Base-by-base conservation (phyloP, 2,329 filamentous ascomycete genomes). In the Trichoderma semiorbis region DNA sequence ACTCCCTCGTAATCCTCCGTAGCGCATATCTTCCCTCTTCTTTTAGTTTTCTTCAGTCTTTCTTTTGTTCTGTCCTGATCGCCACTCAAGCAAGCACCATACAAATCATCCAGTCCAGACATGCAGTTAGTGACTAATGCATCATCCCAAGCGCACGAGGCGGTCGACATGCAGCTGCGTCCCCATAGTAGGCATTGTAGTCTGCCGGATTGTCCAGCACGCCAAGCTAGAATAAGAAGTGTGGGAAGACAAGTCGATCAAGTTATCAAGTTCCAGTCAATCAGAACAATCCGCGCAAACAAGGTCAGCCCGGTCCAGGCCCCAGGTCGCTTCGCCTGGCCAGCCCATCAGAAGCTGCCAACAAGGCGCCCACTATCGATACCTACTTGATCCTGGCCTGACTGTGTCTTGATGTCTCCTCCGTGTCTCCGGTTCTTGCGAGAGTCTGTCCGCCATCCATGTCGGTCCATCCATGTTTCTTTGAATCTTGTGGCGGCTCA, bases 281-380 rank as follows among this genome's bases (percentile, higher is more conserved):
- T 47, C 53, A 24, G 16, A 55, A 7, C 32, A 34, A n/a, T 34
- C 11, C 28, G 55, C 55, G 24, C 16, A 60, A 32, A 60, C 65
- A 60, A 47, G 47, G 63, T 26, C 63, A 66, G 47, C 47, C 50
- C 32, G 53, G 50, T 8, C 55, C 26, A 34, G 53, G 53, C 28
- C 24, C 50, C 50, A 47, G 36, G 16, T n/a, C 65, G 65, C 65
- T 68, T 68, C 53, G 55, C 36, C 34, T 18, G 65, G 43, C 60
- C 50, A 64, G 61, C 69, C 69, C 69, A 71, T 71, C 69, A 71
- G 61, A 66, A 47, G 61, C 60, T 71, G 69, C 69, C 69, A 71
- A 62, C 67, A 62, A 61, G 53, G 67, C 67, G 34, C 53, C 57
- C 57, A 39, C 47, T 24, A 64, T 70, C 57, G 68, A 70, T 63